A percentile compares a stretch with the other conserved stretches of the same genome.
Evolutionary conservation across 2,329 filamentous ascomycete genomes (phyloP).

Genomic region (Rutstroemia sp.): DNA sequence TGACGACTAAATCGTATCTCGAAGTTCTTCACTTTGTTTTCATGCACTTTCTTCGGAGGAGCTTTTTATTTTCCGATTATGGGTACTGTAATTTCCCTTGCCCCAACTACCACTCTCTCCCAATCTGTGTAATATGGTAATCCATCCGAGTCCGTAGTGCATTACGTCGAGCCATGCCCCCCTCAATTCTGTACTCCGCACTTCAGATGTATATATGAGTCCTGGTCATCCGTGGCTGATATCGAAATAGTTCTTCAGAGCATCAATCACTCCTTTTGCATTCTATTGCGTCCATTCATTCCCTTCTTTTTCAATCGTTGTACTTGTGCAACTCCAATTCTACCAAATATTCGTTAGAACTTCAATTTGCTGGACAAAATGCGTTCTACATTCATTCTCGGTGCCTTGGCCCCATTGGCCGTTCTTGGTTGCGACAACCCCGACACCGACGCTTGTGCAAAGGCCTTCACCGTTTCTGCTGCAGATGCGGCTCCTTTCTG

Average conservation of each 20-base stretch:
- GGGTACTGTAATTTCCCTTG: too few species aligned
- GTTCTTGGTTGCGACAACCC: constrained; percentile 13
- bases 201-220: neutral
- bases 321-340: neutral
- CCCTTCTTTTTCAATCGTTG: neutral
- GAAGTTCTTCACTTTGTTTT: too few species aligned
- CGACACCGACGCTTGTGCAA: constrained; percentile 13
- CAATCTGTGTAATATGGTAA: too few species aligned
- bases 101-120: too few species aligned
- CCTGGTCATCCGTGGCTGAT: too few species aligned
- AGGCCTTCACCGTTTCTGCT: neutral
- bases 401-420: constrained; percentile 10
- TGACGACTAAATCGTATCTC: too few species aligned
- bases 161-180: too few species aligned
- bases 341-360: neutral
- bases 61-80: too few species aligned
- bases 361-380: constrained; percentile 9
- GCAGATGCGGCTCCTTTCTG: constrained; percentile 6
- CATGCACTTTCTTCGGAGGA: too few species aligned
- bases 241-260: neutral
- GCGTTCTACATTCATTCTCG: constrained; percentile 13
- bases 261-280: neutral
- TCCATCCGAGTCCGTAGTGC: too few species aligned
- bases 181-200: neutral
- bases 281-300: neutral